phyloP scores from a whole-genome alignment of 805 yeast species.

The Vanderwaltozyma verrucispora region DNA sequence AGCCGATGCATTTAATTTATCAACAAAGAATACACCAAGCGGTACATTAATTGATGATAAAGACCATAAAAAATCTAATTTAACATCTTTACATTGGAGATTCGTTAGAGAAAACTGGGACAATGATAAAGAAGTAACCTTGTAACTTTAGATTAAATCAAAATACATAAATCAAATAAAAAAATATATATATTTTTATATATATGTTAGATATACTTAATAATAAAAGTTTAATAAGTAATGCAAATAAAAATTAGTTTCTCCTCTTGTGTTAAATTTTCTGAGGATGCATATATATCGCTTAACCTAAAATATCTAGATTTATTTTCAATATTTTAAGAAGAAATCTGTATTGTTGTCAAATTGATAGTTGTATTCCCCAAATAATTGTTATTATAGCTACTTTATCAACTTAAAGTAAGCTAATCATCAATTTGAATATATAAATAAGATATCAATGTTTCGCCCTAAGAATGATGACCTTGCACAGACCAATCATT shows the following conservation, averaged over 20 bases:
- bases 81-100: slow-evolving; percentile 58
- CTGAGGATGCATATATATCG: too few relatives aligned
- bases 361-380: too few relatives aligned
- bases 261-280: too few relatives aligned
- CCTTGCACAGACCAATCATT: slow-evolving; percentile 6
- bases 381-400: too few relatives aligned
- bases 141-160: slow-evolving; percentile 8
- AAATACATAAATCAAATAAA: not conserved
- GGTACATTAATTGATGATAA: slow-evolving; percentile 50
- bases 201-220: not conserved
- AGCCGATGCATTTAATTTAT: slow-evolving; percentile 42
- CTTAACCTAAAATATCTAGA: too few relatives aligned
- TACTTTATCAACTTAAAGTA: too few relatives aligned
- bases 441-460: too few relatives aligned
- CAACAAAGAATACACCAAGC: slow-evolving; percentile 56
- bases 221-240: not conserved
- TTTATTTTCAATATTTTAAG: too few relatives aligned
- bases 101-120: slow-evolving; percentile 45
- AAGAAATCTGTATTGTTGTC: too few relatives aligned
- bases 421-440: too few relatives aligned
- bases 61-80: slow-evolving; percentile 36
- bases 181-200: not conserved
- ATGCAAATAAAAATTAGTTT: too few relatives aligned
- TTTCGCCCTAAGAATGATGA: not conserved
- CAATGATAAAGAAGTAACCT: slow-evolving; percentile 46